phyloP scores from a whole-genome alignment of 805 yeast species.

The Metschnikowia kofuensis region DNA sequence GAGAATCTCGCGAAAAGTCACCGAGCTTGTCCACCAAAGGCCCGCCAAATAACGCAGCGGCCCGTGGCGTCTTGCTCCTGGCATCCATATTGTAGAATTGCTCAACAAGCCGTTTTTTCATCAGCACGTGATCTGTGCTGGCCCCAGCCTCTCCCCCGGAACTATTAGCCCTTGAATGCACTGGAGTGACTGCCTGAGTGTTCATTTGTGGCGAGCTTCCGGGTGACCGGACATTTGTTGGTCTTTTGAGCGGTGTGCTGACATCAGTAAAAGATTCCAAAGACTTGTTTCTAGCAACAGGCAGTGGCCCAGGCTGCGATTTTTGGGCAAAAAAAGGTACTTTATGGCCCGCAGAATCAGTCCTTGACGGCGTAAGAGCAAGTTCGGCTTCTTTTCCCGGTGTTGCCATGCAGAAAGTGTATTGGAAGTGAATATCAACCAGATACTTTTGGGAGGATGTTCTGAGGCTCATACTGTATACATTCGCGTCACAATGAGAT shows the following conservation, averaged over 20 bases:
- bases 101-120: conserved; percentile 37
- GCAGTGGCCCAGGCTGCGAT: not conserved
- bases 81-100: conserved; percentile 36
- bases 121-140: conserved; percentile 7
- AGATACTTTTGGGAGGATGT: no score
- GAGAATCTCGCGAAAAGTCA: not conserved
- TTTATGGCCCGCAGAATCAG: not conserved
- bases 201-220: not conserved
- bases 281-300: not conserved
- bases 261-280: conserved; percentile 1
- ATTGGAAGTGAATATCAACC: no score
- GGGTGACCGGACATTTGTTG: not conserved
- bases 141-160: not conserved
- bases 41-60: conserved; percentile 3
- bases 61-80: conserved; percentile 4
- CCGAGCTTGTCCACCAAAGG: not conserved
- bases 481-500: no score
- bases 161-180: not conserved
- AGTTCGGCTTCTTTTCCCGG: no score
- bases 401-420: no score
- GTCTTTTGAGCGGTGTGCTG: conserved; percentile 1
- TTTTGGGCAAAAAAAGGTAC: not conserved
- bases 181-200: not conserved
- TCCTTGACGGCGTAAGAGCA: not conserved
- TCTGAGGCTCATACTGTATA: no score